A percentile compares a stretch with the other conserved stretches of the same genome.
Evolutionary conservation across 2,329 filamentous ascomycete species (phyloP).

Genomic region (Ceratocystis variospora): DNA sequence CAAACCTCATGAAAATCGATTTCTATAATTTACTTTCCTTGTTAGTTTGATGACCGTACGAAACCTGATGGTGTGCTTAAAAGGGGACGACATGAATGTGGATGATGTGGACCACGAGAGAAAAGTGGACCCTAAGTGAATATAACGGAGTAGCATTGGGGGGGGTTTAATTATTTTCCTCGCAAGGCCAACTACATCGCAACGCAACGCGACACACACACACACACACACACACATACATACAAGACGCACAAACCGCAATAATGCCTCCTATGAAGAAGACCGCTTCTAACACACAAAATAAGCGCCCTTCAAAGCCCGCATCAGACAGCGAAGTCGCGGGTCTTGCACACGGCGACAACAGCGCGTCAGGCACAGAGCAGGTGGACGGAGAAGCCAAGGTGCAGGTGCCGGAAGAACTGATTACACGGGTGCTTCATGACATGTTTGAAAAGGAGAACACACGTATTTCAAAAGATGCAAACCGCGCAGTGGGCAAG

Average conservation of each 20-base stretch:
- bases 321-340: not conserved
- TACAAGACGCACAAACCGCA: not conserved
- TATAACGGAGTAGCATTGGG: too few relatives aligned
- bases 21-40: slow-evolving; percentile 10
- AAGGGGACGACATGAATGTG: too few relatives aligned
- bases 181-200: too few relatives aligned
- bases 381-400: slow-evolving; percentile 26
- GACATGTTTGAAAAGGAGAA: slow-evolving; percentile 61
- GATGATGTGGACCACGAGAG: too few relatives aligned
- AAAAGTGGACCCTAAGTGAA: too few relatives aligned
- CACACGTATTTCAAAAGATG: slow-evolving; percentile 63
- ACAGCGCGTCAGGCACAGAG: not conserved
- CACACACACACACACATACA: too few relatives aligned
- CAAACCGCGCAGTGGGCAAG: slow-evolving; percentile 61
- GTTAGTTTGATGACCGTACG: not conserved
- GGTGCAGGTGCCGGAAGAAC: slow-evolving; percentile 51
- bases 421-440: slow-evolving; percentile 65
- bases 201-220: too few relatives aligned
- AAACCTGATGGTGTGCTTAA: too few relatives aligned
- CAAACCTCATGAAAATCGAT: slow-evolving; percentile 17
- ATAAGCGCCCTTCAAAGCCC: not conserved
- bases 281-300: slow-evolving; percentile 18
- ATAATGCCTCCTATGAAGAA: not conserved
- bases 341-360: slow-evolving; percentile 22
- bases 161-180: too few relatives aligned